Percentiles rank a stretch among this genome's conserved stretches.
These are phyloP conservation scores for Conidiobolus incongruus DNA, from an alignment of 371 early-diverging fungal species.

Conservation along the genomic window DNA sequence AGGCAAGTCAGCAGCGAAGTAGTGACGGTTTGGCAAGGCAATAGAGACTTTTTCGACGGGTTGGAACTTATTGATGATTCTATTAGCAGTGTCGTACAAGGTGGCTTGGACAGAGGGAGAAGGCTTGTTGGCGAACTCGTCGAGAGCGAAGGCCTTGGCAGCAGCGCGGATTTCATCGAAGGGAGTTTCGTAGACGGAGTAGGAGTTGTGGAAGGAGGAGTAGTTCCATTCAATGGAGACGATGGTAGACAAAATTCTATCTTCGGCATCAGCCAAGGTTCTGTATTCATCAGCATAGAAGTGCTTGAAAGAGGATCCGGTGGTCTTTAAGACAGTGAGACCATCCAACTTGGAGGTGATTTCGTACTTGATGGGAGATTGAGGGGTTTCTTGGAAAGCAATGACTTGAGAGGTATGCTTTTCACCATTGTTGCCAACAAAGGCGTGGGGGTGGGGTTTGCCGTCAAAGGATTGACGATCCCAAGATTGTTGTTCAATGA, in stretches of 20 bases:
- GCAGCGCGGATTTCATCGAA: slow-evolving; percentile 31
- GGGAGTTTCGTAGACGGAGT: slow-evolving; percentile 16
- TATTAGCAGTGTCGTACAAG: slow-evolving; percentile 40
- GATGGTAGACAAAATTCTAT: slow-evolving; percentile 59
- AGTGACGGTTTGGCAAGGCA: slow-evolving; percentile 67
- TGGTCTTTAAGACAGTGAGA: slow-evolving; percentile 50
- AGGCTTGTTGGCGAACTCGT: slow-evolving; percentile 43
- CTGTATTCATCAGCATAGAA: slow-evolving; percentile 56
- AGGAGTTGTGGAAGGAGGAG: slow-evolving; percentile 9
- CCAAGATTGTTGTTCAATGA: slow-evolving; percentile 54
- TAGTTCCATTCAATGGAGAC: slow-evolving; percentile 49
- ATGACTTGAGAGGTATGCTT: slow-evolving; percentile 39
- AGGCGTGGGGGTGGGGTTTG: slow-evolving; percentile 53
- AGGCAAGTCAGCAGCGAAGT: slow-evolving; percentile 45
- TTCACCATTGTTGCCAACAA: slow-evolving; percentile 50
- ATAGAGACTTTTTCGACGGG: slow-evolving; percentile 39
- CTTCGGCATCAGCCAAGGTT: slow-evolving; percentile 46
- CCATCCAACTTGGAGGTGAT: no score
- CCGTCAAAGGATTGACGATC: slow-evolving; percentile 42
- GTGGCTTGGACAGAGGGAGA: slow-evolving; percentile 54
- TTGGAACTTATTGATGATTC: slow-evolving; percentile 29
- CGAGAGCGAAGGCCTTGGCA: slow-evolving; percentile 29
- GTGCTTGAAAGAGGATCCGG: slow-evolving; percentile 58
- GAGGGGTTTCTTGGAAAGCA: slow-evolving; percentile 15
- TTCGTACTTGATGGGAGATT: slow-evolving; percentile 26